Conservation (phyloP, 1,284 basidiomycete species). For the Inonotus hispidus region DNA sequence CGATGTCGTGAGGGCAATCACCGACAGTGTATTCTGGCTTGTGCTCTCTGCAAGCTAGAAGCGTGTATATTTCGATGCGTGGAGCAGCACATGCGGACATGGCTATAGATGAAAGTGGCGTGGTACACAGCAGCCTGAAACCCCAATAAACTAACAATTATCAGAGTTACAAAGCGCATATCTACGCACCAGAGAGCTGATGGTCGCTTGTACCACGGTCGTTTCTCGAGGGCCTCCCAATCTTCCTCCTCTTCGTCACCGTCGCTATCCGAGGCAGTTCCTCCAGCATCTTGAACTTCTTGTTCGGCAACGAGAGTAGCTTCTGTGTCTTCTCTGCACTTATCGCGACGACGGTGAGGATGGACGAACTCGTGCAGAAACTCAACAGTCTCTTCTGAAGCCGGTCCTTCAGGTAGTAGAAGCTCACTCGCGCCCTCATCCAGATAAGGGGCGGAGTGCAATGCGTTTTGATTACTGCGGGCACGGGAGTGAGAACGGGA, state of each 20-base stretch:
- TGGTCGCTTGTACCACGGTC: slow-evolving; percentile 67
- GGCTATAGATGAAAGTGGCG: slow-evolving; percentile 50
- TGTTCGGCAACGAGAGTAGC: slow-evolving; percentile 17
- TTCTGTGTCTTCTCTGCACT: slow-evolving; percentile 8
- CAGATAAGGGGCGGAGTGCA: slow-evolving; percentile 23
- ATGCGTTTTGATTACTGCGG: slow-evolving; percentile 22
- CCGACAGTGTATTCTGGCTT: slow-evolving; percentile 42
- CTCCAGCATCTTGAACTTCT: slow-evolving; percentile 10
- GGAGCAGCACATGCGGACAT: slow-evolving; percentile 55
- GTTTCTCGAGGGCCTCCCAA: slow-evolving; percentile 24
- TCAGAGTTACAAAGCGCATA: not conserved
- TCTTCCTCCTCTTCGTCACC: slow-evolving; percentile 27
- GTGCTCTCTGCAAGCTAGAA: slow-evolving; percentile 47
- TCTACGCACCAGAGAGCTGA: slow-evolving; percentile 59
- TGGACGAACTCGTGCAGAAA: slow-evolving; percentile 44
- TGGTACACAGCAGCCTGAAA: slow-evolving; percentile 49
- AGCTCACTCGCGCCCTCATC: slow-evolving; percentile 35
- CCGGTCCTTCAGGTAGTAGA: slow-evolving; percentile 39
- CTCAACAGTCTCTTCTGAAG: slow-evolving; percentile 42
- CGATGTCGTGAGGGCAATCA: not conserved
- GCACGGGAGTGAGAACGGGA: slow-evolving; percentile 24
- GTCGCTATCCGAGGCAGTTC: slow-evolving; percentile 19
- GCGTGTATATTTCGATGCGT: slow-evolving; percentile 57
- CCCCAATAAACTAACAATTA: not conserved
- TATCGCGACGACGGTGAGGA: slow-evolving; percentile 33